These are phyloP conservation scores for Aspergillus fischeri DNA, from an alignment of 2,329 filamentous ascomycete species.

Conservation along the genomic window DNA sequence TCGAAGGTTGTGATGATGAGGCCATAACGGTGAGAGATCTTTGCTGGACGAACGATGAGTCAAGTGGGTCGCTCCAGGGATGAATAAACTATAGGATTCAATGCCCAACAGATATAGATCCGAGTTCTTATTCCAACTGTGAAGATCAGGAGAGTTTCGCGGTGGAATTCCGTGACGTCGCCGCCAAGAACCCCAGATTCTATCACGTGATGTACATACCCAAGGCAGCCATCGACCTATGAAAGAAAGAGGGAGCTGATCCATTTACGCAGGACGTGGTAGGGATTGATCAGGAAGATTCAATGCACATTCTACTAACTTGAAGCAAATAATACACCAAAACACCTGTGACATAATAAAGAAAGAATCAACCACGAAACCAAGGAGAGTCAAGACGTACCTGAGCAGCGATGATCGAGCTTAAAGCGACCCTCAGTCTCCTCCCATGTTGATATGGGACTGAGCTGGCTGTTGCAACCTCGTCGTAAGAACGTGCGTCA, in stretches of 20 bases:
- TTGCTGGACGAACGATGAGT: background rate
- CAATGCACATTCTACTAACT: background rate
- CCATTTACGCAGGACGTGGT: background rate
- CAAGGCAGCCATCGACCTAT: background rate
- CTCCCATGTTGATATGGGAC: background rate
- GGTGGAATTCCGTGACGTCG: slow-evolving; percentile 19
- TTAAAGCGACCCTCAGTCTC: background rate
- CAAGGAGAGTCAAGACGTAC: background rate
- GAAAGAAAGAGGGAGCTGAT: background rate
- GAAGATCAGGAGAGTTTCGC: background rate
- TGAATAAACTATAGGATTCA: background rate
- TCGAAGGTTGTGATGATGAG: slow-evolving; percentile 63
- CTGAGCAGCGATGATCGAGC: background rate
- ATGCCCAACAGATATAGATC: background rate
- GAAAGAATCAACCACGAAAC: background rate
- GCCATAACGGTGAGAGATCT: slow-evolving; percentile 51
- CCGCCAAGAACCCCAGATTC: slow-evolving; percentile 14
- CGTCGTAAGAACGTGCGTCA: background rate
- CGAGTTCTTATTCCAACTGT: background rate
- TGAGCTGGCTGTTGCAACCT: background rate
- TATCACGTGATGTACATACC: slow-evolving; percentile 10
- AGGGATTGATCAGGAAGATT: background rate
- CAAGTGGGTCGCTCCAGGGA: background rate
- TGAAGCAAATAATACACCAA: background rate
- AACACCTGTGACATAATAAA: background rate